Evolutionary conservation across 306 rosid genomes (phyloP).

Genomic region (Psophocarpus tetragonolobus): DNA sequence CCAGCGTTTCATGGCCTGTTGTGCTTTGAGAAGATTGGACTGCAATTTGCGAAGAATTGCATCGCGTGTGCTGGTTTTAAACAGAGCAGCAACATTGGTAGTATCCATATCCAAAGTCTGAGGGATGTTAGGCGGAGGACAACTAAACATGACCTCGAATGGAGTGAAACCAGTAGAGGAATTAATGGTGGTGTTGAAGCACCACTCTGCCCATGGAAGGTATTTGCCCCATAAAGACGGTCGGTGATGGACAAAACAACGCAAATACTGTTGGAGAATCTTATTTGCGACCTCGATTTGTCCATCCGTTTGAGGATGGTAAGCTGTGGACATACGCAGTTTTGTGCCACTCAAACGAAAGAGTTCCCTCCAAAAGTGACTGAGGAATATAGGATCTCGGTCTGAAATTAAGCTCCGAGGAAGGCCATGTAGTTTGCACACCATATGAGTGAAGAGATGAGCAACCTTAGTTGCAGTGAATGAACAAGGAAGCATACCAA

Average conservation of each 20-base stretch:
- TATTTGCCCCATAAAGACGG: background rate
- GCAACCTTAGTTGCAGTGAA: background rate
- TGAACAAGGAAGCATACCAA: background rate
- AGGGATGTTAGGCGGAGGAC: background rate
- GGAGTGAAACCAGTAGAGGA: background rate
- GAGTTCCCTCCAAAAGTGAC: background rate
- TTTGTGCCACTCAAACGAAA: background rate
- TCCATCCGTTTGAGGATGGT: no score
- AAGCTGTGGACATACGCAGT: background rate
- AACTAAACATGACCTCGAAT: background rate
- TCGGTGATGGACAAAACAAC: background rate
- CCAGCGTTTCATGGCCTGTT: no score
- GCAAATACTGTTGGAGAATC: background rate
- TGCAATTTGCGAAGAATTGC: no score
- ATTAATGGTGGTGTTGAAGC: background rate
- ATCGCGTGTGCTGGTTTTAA: no score
- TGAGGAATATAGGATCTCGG: background rate
- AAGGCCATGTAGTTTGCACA: background rate
- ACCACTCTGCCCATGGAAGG: background rate
- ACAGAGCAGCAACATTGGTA: no score
- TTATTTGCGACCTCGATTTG: background rate
- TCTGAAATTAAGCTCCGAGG: background rate
- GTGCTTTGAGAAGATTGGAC: no score
- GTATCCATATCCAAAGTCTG: no score
- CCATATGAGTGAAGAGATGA: no score